Evolutionary conservation across 352 stramenopile species (phyloP).

Genomic region (Pythium rhizo-oryzae): DNA sequence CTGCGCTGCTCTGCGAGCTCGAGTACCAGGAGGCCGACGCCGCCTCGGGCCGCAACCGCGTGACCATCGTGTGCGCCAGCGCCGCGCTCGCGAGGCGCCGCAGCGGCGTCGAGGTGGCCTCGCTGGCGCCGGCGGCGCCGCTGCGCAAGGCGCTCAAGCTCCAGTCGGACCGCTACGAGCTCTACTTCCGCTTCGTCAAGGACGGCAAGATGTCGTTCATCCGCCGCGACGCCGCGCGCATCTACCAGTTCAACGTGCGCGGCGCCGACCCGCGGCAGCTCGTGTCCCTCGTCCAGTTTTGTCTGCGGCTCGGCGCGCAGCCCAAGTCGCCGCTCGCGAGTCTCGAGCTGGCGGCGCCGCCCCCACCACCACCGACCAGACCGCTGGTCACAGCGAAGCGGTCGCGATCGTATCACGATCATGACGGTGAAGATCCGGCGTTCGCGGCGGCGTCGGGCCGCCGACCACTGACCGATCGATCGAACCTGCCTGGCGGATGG

Average conservation of each 20-base stretch:
- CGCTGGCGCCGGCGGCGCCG: constrained; percentile 36
- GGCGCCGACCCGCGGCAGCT: constrained; percentile 46
- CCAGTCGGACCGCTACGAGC: constrained; percentile 44
- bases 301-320: constrained; percentile 50
- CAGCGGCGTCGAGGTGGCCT: constrained; percentile 57
- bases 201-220: constrained; percentile 74
- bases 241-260: constrained; percentile 72
- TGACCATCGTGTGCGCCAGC: constrained; percentile 40
- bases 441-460: not conserved
- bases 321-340: constrained; percentile 38
- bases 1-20: constrained; percentile 41
- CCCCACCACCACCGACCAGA: constrained; percentile 8
- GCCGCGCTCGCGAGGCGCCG: constrained; percentile 51
- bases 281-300: constrained; percentile 50
- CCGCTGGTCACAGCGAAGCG: constrained; percentile 6
- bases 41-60: constrained; percentile 47
- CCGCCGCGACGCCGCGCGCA: constrained; percentile 42
- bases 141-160: constrained; percentile 59
- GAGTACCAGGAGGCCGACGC: constrained; percentile 67
- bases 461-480: constrained; percentile 28
- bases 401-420: not conserved
- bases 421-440: not conserved
- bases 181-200: constrained; percentile 68
- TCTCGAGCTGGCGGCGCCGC: not conserved
- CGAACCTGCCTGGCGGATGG: constrained; percentile 15